These are phyloP conservation scores for Irpex sp. DNA, from an alignment of 1,284 basidiomycete species.

Conservation along the genomic window DNA sequence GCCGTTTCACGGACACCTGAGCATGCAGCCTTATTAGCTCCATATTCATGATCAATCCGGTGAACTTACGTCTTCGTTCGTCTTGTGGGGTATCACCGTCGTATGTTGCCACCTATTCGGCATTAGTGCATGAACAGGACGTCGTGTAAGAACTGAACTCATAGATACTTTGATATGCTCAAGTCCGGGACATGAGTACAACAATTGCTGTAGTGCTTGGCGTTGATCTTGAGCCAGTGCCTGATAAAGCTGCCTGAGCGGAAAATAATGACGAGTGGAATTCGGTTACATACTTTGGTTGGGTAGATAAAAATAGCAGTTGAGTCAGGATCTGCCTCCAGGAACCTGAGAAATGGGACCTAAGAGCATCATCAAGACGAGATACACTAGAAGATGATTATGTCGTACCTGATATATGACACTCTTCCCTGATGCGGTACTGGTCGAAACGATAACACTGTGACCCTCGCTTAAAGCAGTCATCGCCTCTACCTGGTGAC, in stretches of 20 bases:
- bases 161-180: slow-evolving; percentile 50
- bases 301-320: slow-evolving; percentile 89
- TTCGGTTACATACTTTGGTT: slow-evolving; percentile 58
- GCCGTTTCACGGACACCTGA: slow-evolving; percentile 61
- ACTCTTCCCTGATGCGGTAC: slow-evolving; percentile 90
- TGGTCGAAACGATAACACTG: slow-evolving; percentile 87
- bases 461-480: slow-evolving; percentile 57
- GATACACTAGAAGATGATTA: background rate
- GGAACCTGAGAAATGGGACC: slow-evolving; percentile 70
- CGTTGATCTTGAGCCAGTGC: slow-evolving; percentile 90
- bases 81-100: slow-evolving; percentile 87
- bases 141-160: background rate
- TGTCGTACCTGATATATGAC: slow-evolving; percentile 76
- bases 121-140: background rate
- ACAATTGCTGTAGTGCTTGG: slow-evolving; percentile 61
- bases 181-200: slow-evolving; percentile 60
- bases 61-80: slow-evolving; percentile 44
- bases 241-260: slow-evolving; percentile 30
- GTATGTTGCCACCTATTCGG: slow-evolving; percentile 65
- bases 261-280: background rate
- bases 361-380: slow-evolving; percentile 26
- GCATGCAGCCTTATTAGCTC: background rate
- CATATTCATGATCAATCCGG: background rate
- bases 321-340: slow-evolving; percentile 59
- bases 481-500: slow-evolving; percentile 80